Evolutionary conservation across 768 basidiomycete species (phyloP).

Genomic region (Astraeus odoratus): DNA sequence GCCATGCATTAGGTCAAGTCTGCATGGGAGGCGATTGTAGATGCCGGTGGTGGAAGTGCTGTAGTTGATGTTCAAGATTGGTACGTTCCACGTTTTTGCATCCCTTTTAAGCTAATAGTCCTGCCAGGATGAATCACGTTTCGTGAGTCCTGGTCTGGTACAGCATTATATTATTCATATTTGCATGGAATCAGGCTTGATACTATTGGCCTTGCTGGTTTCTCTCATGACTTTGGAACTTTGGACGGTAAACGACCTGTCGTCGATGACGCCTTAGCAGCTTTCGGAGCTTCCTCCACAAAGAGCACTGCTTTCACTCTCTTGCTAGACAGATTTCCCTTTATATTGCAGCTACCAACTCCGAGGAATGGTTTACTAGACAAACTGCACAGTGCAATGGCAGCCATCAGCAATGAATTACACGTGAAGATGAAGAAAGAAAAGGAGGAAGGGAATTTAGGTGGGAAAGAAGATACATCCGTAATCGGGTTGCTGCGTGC

Average conservation of each 20-base stretch:
- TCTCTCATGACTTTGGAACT: conserved; percentile 49
- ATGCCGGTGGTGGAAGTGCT: conserved; percentile 12
- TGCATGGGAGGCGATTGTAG: conserved; percentile 23
- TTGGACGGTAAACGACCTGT: conserved; percentile 40
- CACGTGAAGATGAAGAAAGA: conserved; percentile 30
- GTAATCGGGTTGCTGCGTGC: conserved; percentile 20
- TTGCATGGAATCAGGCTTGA: conserved; percentile 36
- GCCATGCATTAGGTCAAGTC: conserved; percentile 18
- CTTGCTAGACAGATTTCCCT: conserved; percentile 31
- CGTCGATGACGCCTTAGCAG: conserved; percentile 36
- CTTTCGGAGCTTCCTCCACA: conserved; percentile 20
- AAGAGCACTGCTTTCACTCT: conserved; percentile 30
- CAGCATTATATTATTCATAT: not conserved
- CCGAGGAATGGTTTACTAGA: conserved; percentile 23
- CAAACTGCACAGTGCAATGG: conserved; percentile 29
- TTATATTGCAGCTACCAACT: conserved; percentile 32
- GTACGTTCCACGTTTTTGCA: not conserved
- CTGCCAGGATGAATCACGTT: conserved; percentile 28
- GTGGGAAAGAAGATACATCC: conserved; percentile 17
- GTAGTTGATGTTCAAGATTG: conserved; percentile 36
- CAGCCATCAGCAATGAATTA: conserved; percentile 34
- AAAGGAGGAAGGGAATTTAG: conserved; percentile 17
- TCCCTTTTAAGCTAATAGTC: not conserved
- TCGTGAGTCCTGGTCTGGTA: conserved; percentile 16
- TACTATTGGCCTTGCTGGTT: conserved; percentile 51